Conservation (phyloP, 192 early-diverging fungal genomes). For the Coemansia sp. region DNA sequence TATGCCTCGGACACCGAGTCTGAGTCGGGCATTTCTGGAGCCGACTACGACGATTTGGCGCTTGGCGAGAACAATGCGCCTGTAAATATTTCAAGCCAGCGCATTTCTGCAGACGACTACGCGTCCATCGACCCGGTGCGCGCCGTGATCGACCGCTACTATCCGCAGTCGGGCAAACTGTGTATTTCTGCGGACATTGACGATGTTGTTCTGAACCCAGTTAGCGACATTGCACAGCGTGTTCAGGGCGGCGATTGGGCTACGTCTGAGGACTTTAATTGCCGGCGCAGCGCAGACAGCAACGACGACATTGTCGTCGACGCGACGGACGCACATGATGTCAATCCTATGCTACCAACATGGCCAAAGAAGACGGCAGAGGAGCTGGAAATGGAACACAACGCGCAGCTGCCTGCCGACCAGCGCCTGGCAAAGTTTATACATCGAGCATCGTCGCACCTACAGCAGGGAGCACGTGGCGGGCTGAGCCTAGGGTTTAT, state of each 20-base stretch:
- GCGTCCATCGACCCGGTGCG: slow-evolving; percentile 28
- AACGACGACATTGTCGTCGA: background rate
- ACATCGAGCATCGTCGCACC: slow-evolving; percentile 47
- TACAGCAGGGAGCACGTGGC: slow-evolving; percentile 50
- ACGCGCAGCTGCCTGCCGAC: slow-evolving; percentile 38
- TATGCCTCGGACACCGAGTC: slow-evolving; percentile 1
- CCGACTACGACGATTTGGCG: background rate
- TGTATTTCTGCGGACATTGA: slow-evolving; percentile 47
- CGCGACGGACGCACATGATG: background rate
- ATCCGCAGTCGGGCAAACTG: slow-evolving; percentile 28
- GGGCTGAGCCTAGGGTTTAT: slow-evolving; percentile 50
- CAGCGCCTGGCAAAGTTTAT: slow-evolving; percentile 56
- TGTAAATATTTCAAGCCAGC: background rate
- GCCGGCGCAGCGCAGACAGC: background rate
- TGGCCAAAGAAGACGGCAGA: slow-evolving; percentile 16
- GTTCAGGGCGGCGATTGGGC: background rate
- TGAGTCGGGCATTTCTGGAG: background rate
- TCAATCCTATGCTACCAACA: background rate
- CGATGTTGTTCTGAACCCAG: slow-evolving; percentile 7
- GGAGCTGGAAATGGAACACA: slow-evolving; percentile 43
- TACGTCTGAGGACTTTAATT: background rate
- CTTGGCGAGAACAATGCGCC: background rate
- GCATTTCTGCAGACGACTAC: slow-evolving; percentile 16
- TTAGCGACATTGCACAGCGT: background rate
- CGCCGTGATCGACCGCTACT: slow-evolving; percentile 48